A percentile compares a stretch with the other conserved stretches of the same genome.
Conservation (phyloP, 306 rosid species). For the Citrullus mucosospermus region DNA sequence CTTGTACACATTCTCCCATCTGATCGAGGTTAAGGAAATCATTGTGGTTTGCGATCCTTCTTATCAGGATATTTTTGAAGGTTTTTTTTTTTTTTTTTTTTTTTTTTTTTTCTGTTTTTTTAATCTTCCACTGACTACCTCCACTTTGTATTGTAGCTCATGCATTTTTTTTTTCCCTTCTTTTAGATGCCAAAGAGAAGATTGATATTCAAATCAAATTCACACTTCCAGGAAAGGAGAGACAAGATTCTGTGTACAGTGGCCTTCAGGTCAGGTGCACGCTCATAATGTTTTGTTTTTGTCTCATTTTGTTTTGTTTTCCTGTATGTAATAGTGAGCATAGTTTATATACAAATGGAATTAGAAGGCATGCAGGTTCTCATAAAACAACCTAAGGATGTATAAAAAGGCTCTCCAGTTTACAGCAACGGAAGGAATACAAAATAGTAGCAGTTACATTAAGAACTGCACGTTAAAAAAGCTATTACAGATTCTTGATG, state of each 20-base stretch:
- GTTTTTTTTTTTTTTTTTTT: slow-evolving; percentile 10
- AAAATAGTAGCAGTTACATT: neutral
- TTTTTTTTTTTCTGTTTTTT: neutral
- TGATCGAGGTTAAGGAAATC: slow-evolving; percentile 76
- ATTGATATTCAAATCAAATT: slow-evolving; percentile 44
- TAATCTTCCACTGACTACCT: neutral
- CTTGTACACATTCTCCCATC: slow-evolving; percentile 56
- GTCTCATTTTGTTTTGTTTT: neutral
- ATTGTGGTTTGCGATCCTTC: slow-evolving; percentile 94
- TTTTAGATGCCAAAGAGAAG: slow-evolving; percentile 40
- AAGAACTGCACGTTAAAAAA: neutral
- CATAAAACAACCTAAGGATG: neutral
- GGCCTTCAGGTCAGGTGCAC: slow-evolving; percentile 92
- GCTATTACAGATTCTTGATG: neutral
- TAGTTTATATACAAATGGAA: neutral
- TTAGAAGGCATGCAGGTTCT: neutral
- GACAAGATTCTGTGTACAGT: slow-evolving; percentile 90
- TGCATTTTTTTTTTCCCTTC: neutral
- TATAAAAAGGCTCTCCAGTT: neutral
- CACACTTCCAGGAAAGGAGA: slow-evolving; percentile 85
- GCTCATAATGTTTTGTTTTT: neutral
- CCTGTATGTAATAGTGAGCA: neutral
- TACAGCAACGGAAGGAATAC: neutral
- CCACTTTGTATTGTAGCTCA: neutral
- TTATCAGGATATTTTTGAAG: slow-evolving; percentile 66